Conservation (phyloP, 2,329 filamentous ascomycete species). For the Dryadomyces sulphureus region DNA sequence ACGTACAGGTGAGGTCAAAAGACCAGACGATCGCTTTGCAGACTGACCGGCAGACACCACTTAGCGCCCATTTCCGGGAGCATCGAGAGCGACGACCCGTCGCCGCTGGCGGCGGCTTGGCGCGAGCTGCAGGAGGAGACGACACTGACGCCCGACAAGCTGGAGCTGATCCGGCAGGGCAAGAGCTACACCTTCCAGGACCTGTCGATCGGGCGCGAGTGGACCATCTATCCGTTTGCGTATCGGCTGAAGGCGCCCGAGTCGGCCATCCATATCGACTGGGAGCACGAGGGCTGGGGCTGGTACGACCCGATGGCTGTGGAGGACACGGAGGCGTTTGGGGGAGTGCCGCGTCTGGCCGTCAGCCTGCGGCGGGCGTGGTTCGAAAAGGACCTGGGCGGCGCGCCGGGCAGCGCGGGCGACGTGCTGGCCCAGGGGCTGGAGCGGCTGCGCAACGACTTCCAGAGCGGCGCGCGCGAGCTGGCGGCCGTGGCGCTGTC, state of each 20-base stretch:
- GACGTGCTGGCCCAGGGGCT: conserved; percentile 30
- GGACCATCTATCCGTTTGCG: conserved; percentile 49
- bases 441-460: conserved; percentile 34
- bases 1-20: conserved; percentile 47
- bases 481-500: conserved; percentile 38
- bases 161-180: conserved; percentile 39
- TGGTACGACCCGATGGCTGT: conserved; percentile 42
- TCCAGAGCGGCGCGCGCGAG: conserved; percentile 43
- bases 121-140: conserved; percentile 51
- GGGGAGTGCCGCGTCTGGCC: conserved; percentile 40
- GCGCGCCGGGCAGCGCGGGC: conserved; percentile 21
- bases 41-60: no score
- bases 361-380: conserved; percentile 44
- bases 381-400: conserved; percentile 37
- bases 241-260: conserved; percentile 34
- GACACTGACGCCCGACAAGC: conserved; percentile 27
- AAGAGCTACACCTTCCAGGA: conserved; percentile 45
- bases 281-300: conserved; percentile 44
- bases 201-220: conserved; percentile 34
- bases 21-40: no score
- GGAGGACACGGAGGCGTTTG: conserved; percentile 27
- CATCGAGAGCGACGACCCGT: conserved; percentile 37
- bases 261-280: conserved; percentile 37
- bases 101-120: conserved; percentile 41
- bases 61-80: conserved; percentile 48